A percentile compares a stretch with the other conserved stretches of the same genome.
phyloP scores from a whole-genome alignment of 1,139 yeast genomes.

The Pichia kudriavzevii region DNA sequence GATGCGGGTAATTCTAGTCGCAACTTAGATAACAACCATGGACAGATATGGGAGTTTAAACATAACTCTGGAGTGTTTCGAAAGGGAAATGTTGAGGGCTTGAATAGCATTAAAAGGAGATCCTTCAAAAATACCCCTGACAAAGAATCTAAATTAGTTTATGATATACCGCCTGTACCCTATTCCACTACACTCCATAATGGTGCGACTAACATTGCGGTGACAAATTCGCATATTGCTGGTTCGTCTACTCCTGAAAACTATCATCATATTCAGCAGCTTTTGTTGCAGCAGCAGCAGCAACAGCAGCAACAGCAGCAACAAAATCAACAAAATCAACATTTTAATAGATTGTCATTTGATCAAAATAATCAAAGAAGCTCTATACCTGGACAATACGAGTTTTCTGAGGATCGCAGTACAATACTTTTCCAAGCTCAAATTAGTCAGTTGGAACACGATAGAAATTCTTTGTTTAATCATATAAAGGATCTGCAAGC shows the following conservation, averaged over 20 bases:
- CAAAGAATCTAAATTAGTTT: constrained; percentile 22
- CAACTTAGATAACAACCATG: not conserved
- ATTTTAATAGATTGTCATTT: too few relatives aligned
- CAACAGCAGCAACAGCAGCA: constrained; percentile 2
- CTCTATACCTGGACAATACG: too few relatives aligned
- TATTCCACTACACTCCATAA: too few relatives aligned
- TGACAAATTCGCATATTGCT: too few relatives aligned
- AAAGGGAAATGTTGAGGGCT: constrained; percentile 63
- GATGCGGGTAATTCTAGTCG: too few relatives aligned
- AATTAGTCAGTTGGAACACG: constrained; percentile 7
- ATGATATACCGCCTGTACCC: constrained; percentile 11
- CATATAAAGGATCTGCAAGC: constrained; percentile 11
- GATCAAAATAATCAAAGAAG: too few relatives aligned
- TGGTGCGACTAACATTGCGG: too few relatives aligned
- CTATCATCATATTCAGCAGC: constrained; percentile 1
- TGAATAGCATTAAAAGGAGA: constrained; percentile 63
- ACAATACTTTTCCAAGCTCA: not conserved
- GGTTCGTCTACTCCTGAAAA: too few relatives aligned
- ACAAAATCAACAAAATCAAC: not conserved
- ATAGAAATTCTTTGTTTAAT: not conserved
- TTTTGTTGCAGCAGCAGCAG: constrained; percentile 1
- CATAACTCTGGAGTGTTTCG: constrained; percentile 74
- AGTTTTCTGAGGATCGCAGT: not conserved
- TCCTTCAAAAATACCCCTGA: constrained; percentile 28
- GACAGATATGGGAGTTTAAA: constrained; percentile 69